Base-by-base conservation (phyloP, 208 protist species). In the Leishmania tarentolae region DNA sequence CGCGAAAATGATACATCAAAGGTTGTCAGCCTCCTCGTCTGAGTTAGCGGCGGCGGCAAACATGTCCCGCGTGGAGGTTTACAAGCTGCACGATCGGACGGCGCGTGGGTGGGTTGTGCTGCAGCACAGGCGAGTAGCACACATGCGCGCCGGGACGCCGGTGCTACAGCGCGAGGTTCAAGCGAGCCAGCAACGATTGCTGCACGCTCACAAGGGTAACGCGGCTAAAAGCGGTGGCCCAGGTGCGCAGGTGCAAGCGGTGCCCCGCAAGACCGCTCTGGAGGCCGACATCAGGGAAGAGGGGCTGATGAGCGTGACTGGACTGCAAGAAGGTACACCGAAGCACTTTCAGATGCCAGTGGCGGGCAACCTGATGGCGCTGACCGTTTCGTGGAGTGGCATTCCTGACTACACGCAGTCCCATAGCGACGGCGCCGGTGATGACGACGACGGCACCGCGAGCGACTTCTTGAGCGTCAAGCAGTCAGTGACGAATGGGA, bases 101-200 rank as follows among this genome's bases (percentile, higher is more conserved):
- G 84, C 87, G 35, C 81, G 83, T 70, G 78, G 78, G 59, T 86
- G 79, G 87, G 75, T 85, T 24, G 78, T 56, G 50, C 76, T 88
- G 77, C 87, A 90, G 79, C 83, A 80, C 28, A 69, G 80, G 6
- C 80, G 83, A 28, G 74, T 88, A 37, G 87, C 85, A 53, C 75
- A 83, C 56, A 76, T 78, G 9, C 65, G 65, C 31, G 72, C 35
- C 19, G 82, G 79, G 7, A 72, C 71, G 13, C 71, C 79, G 5
- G 78, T 79, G 59, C 81, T 90, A 31, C 73, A 86, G 44, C 53
- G 82, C 1, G 78, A 88, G 70, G 28, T 91, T 52, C 74, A 75
- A 35, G 81, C 73, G 40, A 91, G 87, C 68, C 63, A 82, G 52
- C 73, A 73, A 52, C 83, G 84, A 2, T 79, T 90, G 42, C 69